These are phyloP conservation scores for Oidium heveae DNA, from an alignment of 2,329 filamentous ascomycete species.

Conservation along the genomic window DNA sequence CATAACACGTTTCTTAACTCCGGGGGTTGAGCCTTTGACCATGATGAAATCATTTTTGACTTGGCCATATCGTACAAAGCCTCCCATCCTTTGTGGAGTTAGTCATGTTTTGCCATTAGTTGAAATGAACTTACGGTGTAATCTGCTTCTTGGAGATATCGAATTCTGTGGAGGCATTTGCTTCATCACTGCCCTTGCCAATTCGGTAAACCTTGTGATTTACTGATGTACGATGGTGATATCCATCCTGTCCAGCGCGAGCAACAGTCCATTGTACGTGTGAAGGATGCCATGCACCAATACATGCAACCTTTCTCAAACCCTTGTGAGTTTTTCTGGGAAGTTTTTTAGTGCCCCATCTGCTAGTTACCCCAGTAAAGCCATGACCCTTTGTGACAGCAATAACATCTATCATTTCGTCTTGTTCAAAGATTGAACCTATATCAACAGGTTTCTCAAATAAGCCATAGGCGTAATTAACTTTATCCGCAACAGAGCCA, in stretches of 20 bases:
- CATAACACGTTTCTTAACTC: conserved; percentile 98
- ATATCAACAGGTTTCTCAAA: conserved; percentile 98
- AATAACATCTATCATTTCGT: conserved; percentile 98
- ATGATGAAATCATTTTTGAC: conserved; percentile 98
- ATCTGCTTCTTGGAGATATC: conserved; percentile 99
- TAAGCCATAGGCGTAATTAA: conserved; percentile 77
- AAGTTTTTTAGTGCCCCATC: conserved; percentile 99
- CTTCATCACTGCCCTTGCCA: conserved; percentile 73
- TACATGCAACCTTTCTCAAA: conserved; percentile 99
- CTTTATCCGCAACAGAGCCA: conserved; percentile 87
- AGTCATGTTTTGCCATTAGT: neutral
- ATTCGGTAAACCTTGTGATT: conserved; percentile 99
- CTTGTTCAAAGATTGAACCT: conserved; percentile 89
- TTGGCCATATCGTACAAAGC: conserved; percentile 97
- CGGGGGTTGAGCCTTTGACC: conserved; percentile 91
- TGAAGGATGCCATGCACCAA: conserved; percentile 98
- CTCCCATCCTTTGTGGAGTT: conserved; percentile 52
- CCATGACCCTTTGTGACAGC: conserved; percentile 99
- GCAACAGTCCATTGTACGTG: conserved; percentile 99
- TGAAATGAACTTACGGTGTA: conserved; percentile 58
- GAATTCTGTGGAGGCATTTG: conserved; percentile 81
- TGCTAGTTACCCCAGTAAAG: conserved; percentile 86
- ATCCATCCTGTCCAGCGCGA: conserved; percentile 97
- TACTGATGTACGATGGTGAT: conserved; percentile 99
- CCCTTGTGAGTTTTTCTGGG: conserved; percentile 99